These are phyloP conservation scores for Vigna hirtella DNA, from an alignment of 306 rosid species.

Conservation along the genomic window DNA sequence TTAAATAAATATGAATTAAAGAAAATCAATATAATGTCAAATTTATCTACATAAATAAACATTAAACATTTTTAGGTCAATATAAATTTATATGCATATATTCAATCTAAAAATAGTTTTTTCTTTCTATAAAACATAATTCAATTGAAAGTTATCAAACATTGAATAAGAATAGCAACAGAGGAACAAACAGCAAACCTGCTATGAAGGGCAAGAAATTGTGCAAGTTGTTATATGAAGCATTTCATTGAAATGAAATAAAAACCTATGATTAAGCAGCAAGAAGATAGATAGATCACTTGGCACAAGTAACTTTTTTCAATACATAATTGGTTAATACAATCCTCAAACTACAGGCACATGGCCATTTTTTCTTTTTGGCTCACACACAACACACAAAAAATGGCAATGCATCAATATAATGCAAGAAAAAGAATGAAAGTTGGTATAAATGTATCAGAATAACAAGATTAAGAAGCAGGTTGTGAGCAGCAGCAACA, in stretches of 20 bases:
- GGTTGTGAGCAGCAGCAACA: conserved; percentile 48
- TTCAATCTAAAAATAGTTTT: too few species aligned
- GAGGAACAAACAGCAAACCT: background rate
- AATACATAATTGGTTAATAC: background rate
- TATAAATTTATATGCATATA: too few species aligned
- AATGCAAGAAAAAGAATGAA: conserved; percentile 36
- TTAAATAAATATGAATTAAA: too few species aligned
- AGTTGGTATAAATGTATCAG: conserved; percentile 42
- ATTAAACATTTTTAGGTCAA: too few species aligned
- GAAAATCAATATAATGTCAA: too few species aligned
- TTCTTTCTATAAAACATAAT: too few species aligned
- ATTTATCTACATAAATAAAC: too few species aligned
- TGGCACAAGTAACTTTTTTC: background rate
- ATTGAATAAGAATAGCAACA: background rate
- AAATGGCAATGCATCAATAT: conserved; percentile 10
- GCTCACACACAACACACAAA: conserved; percentile 30
- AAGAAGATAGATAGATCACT: conserved; percentile 8
- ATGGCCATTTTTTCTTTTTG: background rate
- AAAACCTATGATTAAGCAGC: background rate
- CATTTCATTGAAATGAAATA: background rate
- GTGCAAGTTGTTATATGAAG: background rate
- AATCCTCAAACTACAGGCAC: background rate
- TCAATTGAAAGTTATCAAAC: background rate
- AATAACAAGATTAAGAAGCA: conserved; percentile 50
- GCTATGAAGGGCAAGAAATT: background rate